Conservation (phyloP, 73 alveolate genomes). For the Stentor roeselii region DNA sequence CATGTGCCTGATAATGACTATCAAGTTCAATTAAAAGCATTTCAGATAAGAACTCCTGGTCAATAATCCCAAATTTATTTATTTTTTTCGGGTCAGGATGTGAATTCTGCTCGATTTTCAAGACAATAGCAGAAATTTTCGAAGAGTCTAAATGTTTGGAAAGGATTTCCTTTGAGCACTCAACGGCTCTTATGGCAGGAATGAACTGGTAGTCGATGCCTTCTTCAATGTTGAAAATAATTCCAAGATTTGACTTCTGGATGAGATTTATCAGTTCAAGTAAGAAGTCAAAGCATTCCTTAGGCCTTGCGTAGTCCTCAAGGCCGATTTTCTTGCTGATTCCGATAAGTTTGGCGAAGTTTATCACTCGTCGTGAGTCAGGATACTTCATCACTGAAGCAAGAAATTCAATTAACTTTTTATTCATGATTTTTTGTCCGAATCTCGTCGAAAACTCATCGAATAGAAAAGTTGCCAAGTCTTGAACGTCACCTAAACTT, state of each 20-base stretch:
- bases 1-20: neutral
- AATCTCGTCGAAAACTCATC: neutral
- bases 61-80: constrained; percentile 9
- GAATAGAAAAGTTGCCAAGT: neutral
- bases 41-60: neutral
- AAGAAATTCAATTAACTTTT: neutral
- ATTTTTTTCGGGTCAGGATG: constrained; percentile 25
- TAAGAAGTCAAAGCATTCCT: neutral
- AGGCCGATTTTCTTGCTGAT: neutral
- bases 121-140: neutral
- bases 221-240: neutral
- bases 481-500: neutral
- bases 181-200: constrained; percentile 16
- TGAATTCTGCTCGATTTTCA: neutral
- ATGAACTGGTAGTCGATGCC: neutral
- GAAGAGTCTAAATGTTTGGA: neutral
- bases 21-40: neutral
- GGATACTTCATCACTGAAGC: neutral
- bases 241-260: neutral
- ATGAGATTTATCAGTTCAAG: neutral
- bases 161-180: neutral
- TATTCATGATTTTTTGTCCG: neutral
- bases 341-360: constrained; percentile 1
- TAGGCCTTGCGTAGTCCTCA: neutral
- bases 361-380: neutral